A percentile compares a stretch with the other conserved stretches of the same genome.
Evolutionary conservation across 73 alveolate genomes (phyloP).

Genomic region (Symbiodinium natans): DNA sequence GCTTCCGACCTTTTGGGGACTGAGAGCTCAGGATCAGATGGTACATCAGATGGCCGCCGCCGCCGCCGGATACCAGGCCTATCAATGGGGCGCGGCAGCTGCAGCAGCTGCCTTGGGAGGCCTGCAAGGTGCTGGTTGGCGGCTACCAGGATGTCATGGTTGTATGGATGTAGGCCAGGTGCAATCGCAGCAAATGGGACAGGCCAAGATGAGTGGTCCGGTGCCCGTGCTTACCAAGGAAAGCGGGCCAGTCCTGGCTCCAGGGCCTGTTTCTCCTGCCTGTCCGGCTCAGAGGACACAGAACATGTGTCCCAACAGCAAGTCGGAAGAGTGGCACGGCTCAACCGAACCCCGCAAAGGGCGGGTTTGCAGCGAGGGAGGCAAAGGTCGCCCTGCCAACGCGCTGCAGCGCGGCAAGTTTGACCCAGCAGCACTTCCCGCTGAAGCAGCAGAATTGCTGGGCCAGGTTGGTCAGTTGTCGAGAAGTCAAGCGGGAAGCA

Average conservation of each 20-base stretch:
- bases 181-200: not conserved
- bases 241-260: not conserved
- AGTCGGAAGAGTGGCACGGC: too few species aligned
- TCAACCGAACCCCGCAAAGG: not conserved
- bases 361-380: not conserved
- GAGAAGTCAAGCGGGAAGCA: conserved; percentile 80
- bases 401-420: not conserved
- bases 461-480: conserved; percentile 82
- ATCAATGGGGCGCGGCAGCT: not conserved
- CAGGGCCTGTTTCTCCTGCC: too few species aligned
- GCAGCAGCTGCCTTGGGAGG: conserved; percentile 19
- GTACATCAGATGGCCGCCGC: conserved; percentile 5
- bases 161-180: not conserved
- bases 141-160: not conserved
- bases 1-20: conserved; percentile 4
- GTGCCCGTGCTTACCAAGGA: not conserved
- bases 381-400: not conserved
- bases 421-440: not conserved
- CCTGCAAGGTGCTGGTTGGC: conserved; percentile 1
- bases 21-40: conserved; percentile 2
- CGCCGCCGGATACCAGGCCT: conserved; percentile 4
- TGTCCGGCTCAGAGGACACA: too few species aligned
- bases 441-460: conserved; percentile 67
- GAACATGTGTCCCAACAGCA: too few species aligned
- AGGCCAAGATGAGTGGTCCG: not conserved